Base-by-base conservation (phyloP, 2,329 filamentous ascomycete genomes). In the Diaporthe citri region DNA sequence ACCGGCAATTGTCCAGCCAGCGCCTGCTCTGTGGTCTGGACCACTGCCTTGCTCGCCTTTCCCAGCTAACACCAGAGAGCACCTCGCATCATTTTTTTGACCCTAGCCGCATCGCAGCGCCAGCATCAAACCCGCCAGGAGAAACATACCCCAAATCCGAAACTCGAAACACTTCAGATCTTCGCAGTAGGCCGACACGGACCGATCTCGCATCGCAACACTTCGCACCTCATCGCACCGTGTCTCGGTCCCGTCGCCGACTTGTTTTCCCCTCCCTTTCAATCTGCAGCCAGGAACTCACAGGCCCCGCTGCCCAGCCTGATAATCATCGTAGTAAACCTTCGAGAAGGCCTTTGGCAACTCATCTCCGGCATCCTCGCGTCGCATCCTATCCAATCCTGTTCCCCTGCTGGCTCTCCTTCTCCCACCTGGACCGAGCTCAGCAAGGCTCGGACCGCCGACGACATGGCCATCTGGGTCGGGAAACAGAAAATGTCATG, bases 401-500 rank as follows among this genome's bases (percentile, higher is more conserved):
- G 9, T 51, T 55, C 31, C 20, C 28, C 52, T 66, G 13, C 7
- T 20, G 28, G 12, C 41, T 20, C 8, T 28, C 6, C 20, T 17
- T 20, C 39, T 60, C 41, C 52, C 41, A 55, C 36, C 62, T 72
- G 36, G 60, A 73, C 74, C 74, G 71, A 71, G 74, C 74, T 59
- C 64, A 39, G 62, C 39, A 28, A 71, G 71, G 70, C 74, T 71
- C 57, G 56, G 36, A 74, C 39, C 46, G 46, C 20, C 62, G 56
- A 41, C 67, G 57, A 64, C 46, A 76, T 76, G 75, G 75, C 75
- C 22, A 76, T 76, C 67, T 76, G 75, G 75, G 75, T 76, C 48
- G 75, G 75, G 59, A 76, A 76, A 51, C 75, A 76, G 62, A 76
- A 76, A 52, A 76, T 76, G 75, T 76, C 75, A 57, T 76, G 75